Evolutionary conservation across 345 rosid species (phyloP), one percentile per base, ranked within the genome.

Genomic region (Hibiscus trionum): DNA sequence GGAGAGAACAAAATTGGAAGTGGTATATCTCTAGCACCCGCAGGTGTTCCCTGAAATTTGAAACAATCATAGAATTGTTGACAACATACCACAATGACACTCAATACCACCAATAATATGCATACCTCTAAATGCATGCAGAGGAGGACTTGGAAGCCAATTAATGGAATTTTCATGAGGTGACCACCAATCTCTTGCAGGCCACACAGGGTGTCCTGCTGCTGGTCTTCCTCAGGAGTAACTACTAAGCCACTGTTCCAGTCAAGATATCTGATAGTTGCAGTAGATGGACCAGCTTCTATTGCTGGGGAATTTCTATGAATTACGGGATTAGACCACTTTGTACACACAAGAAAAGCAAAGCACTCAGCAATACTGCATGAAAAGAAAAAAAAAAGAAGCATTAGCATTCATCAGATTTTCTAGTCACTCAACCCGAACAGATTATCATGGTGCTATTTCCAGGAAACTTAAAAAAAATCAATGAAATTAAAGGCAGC

Each of bases 151-250:
- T 95, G 98, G 75, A 92, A 95, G 72, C 83, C 91, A 77, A 94
- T 79, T 73, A 95, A 35, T 26, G 98, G 99, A 77, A 95, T 74
- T 81, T 95, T 95, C 88, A 95, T 86, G 61, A 95, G 73, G 78
- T 95, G 97, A 67, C 98, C 99, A 66, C 99, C 99, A 83, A 95
- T 86, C 70, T 92, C 97, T 79, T 89, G 93, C 70, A 90, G 79
- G 70, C 97, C 86, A 57, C 99, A 95, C 31, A 85, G 73, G 74
- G 88, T 77, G 58, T 86, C 91, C 75, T 74, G 88, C 78, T 73
- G 78, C 47, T 80, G 87, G 76, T 87, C 83, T 75, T 89, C 93
- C 80, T 87, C 89, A 10, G 87, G 68, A 52, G 90, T 60, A 80
- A 92, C 86, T 49, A 90, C 84, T 50, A 92, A 84, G 77, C 98